Evolutionary conservation across 352 stramenopile genomes (phyloP).

Genomic region (Globisporangium emineosum): DNA sequence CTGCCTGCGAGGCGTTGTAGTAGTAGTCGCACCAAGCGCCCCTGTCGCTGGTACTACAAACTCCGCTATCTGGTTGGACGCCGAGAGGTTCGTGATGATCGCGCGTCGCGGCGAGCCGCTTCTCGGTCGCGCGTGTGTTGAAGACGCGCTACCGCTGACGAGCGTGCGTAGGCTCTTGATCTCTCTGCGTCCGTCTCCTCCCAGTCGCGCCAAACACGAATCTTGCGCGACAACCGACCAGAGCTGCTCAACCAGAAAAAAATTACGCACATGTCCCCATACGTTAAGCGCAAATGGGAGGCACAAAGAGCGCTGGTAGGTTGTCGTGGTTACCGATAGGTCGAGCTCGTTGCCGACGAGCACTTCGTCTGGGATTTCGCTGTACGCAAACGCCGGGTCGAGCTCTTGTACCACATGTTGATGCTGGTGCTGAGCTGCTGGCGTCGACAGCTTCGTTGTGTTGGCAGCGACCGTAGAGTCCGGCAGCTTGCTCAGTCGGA

Average conservation of each 20-base stretch:
- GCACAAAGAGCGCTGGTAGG: background rate
- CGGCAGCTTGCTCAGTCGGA: conserved; percentile 46
- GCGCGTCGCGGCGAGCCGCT: conserved; percentile 21
- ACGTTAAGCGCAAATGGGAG: background rate
- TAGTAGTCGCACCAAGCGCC: background rate
- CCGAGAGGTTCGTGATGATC: background rate
- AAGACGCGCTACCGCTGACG: background rate
- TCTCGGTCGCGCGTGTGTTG: background rate
- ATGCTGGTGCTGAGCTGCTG: background rate
- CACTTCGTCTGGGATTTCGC: conserved; percentile 60
- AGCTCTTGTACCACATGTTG: conserved; percentile 33
- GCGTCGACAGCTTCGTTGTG: conserved; percentile 2
- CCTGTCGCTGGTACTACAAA: background rate
- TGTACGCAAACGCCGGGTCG: conserved; percentile 47
- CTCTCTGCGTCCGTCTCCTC: conserved; percentile 11
- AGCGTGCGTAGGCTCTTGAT: background rate
- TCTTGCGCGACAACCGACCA: conserved; percentile 72
- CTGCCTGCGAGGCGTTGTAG: background rate
- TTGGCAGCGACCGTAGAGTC: conserved; percentile 6
- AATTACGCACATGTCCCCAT: background rate
- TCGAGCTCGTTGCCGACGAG: conserved; percentile 55
- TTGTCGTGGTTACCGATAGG: conserved; percentile 34
- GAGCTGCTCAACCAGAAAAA: conserved; percentile 21
- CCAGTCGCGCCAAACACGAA: conserved; percentile 47
- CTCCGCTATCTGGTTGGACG: conserved; percentile 15